phyloP scores from a whole-genome alignment of 139 green algal genomes.

The Closterium sp. region DNA sequence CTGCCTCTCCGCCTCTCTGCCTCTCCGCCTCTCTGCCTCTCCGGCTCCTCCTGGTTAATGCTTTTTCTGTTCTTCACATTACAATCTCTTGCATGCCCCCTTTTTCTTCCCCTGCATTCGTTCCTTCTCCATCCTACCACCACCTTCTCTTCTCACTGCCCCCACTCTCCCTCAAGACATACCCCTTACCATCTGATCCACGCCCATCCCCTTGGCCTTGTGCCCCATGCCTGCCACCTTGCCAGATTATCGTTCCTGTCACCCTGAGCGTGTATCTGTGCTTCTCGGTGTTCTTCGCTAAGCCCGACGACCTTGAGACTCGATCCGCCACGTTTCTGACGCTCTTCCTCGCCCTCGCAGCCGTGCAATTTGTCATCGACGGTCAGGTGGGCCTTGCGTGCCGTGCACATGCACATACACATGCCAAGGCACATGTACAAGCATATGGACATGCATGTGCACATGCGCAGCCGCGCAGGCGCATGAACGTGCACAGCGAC shows the following conservation, averaged over 20 bases:
- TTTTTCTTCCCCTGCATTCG: too few relatives aligned
- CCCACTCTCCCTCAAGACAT: neutral
- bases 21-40: neutral
- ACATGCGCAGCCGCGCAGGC: too few relatives aligned
- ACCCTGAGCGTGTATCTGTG: neutral
- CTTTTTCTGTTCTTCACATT: too few relatives aligned
- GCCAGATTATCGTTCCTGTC: neutral
- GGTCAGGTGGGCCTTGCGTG: neutral
- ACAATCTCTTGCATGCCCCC: too few relatives aligned
- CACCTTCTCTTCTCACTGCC: neutral
- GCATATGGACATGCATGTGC: too few relatives aligned
- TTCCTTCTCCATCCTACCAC: too few relatives aligned
- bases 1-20: too few relatives aligned
- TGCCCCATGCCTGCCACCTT: neutral
- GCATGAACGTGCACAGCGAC: too few relatives aligned
- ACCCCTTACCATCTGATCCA: too few relatives aligned
- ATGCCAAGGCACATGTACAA: too few relatives aligned
- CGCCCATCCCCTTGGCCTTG: neutral
- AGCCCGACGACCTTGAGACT: neutral
- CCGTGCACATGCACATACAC: too few relatives aligned
- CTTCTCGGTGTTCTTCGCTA: neutral
- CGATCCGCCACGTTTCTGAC: neutral
- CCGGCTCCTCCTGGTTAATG: neutral
- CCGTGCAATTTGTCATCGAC: conserved; percentile 32
- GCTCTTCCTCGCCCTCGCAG: conserved; percentile 11